Evolutionary conservation across 257 asterid genomes (phyloP).

Genomic region (Thymus mandschuricus): DNA sequence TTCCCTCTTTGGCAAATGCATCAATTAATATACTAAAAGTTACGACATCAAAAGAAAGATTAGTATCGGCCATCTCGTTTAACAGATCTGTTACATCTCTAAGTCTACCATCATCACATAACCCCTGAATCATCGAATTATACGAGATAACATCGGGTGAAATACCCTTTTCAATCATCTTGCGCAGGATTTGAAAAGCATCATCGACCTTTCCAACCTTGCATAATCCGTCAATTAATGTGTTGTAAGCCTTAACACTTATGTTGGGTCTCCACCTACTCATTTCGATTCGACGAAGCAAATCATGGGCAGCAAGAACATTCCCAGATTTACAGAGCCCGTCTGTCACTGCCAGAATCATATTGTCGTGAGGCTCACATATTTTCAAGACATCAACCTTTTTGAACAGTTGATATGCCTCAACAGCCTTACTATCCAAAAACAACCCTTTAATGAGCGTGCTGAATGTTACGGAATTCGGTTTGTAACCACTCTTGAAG

Average conservation of each 20-base stretch:
- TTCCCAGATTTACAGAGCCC: constrained; percentile 29
- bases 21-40: neutral
- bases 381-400: constrained; percentile 14
- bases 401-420: constrained; percentile 13
- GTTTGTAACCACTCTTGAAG: constrained; percentile 38
- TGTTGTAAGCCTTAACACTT: neutral
- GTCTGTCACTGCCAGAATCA: constrained; percentile 3
- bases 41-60: neutral
- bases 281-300: neutral
- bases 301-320: neutral
- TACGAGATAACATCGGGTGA: neutral
- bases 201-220: neutral
- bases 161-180: neutral
- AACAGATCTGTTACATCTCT: neutral
- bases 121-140: neutral
- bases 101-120: neutral
- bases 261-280: neutral
- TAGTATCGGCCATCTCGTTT: neutral
- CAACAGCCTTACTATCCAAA: neutral
- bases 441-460: too few relatives aligned
- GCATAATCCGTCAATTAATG: constrained; percentile 23
- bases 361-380: constrained; percentile 33
- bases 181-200: neutral
- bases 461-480: too few relatives aligned
- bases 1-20: neutral